These are phyloP conservation scores for Globisporangium cederbergense DNA, from an alignment of 352 stramenopile genomes.

Conservation along the genomic window DNA sequence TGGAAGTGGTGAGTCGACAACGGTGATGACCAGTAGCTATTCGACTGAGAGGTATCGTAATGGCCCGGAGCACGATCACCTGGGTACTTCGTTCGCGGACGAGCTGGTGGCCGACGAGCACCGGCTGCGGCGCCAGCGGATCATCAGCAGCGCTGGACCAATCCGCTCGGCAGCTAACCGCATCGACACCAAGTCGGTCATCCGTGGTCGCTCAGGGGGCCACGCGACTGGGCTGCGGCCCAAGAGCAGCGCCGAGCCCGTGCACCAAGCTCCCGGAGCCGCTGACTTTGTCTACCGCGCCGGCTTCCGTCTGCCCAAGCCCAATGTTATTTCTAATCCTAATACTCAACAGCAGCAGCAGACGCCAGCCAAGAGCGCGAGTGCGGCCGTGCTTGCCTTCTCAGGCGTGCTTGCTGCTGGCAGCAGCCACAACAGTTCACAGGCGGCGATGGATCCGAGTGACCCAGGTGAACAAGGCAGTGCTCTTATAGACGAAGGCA, in stretches of 20 bases:
- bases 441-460: neutral
- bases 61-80: constrained; percentile 4
- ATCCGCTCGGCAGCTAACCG: constrained; percentile 22
- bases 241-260: constrained; percentile 24
- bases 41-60: neutral
- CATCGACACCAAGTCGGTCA: constrained; percentile 48
- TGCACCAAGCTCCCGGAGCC: constrained; percentile 43
- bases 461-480: neutral
- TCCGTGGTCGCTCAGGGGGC: constrained; percentile 40
- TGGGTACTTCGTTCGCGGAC: constrained; percentile 9
- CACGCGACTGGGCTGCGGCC: constrained; percentile 22
- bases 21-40: neutral
- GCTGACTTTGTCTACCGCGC: constrained; percentile 57
- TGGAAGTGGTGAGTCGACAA: neutral
- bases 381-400: constrained; percentile 18
- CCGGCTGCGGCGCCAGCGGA: constrained; percentile 27
- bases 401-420: constrained; percentile 8
- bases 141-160: constrained; percentile 7
- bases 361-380: constrained; percentile 13
- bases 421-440: neutral
- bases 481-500: constrained; percentile 26
- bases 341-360: constrained; percentile 4
- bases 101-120: constrained; percentile 30
- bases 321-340: neutral
- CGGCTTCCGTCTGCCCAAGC: constrained; percentile 54